Evolutionary conservation across 768 basidiomycete genomes (phyloP), one percentile per base, ranked within the genome.

Genomic region (Nidularia sp.): DNA sequence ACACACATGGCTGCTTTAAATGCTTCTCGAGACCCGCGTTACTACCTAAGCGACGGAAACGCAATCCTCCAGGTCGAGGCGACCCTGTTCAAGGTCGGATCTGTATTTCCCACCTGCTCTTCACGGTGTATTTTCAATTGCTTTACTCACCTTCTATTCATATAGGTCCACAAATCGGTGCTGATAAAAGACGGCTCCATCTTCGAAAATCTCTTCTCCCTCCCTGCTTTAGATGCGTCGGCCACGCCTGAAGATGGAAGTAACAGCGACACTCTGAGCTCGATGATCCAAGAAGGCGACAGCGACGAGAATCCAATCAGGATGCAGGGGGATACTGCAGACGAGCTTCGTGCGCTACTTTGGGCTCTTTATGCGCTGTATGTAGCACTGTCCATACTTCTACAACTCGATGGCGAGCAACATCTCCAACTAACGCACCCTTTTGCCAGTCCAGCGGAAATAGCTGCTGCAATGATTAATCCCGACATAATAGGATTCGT

Each of bases 311-410:
- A 39, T 46, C 57, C 57, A 7, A 55, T 58, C 10, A 25, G 9
- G 25, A 31, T 58, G 22, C 51, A 39, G 7, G 57, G 52, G n/a
- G 55, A 53, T 18, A 54, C 57, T 8, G 53, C 35, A 12, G 43
- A 47, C 6, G 39, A 55, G 36, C 53, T 58, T 39, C 54, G 52
- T 25, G 42, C 54, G 4, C 32, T 51, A 25, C 22, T 54, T 43
- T 59, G 52, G 71, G 70, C 69, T 2, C 51, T 76, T 13, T 77
- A 76, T 55, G 72, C 77, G 8, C 55, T 78, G 75, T 77, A 53
- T 61, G 74, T 57, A 12, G 41, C 15, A 9, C 36, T 52, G 45
- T 46, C 22, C 34, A 42, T 49, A 33, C 39, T 56, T 9, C 29
- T 35, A 36, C 44, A 9, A 9, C 44, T 29, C 12, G 25, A 25